These are phyloP conservation scores for Backusella macrospora DNA, from an alignment of 192 early-diverging fungal species.

Conservation along the genomic window DNA sequence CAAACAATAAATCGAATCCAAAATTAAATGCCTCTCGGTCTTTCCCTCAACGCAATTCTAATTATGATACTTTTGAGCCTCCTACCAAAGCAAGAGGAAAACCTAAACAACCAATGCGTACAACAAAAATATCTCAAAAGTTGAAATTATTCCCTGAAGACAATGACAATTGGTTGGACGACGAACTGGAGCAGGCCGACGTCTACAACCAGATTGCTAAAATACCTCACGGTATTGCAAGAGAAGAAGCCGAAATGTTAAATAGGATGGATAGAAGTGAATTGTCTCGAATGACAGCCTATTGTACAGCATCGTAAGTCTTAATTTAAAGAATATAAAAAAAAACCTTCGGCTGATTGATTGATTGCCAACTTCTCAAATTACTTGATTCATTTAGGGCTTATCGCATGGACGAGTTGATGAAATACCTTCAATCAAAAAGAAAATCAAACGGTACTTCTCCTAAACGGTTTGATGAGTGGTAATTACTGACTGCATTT, in stretches of 20 bases:
- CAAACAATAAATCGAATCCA: background rate
- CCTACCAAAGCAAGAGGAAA: constrained; percentile 31
- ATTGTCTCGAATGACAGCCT: constrained; percentile 81
- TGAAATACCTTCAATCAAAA: constrained; percentile 73
- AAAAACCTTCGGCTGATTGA: background rate
- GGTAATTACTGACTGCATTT: constrained; percentile 42
- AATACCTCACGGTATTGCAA: constrained; percentile 53
- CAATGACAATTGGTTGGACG: constrained; percentile 51
- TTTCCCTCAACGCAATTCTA: constrained; percentile 5
- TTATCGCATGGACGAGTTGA: constrained; percentile 76
- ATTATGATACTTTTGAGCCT: constrained; percentile 13
- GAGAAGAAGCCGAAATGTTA: constrained; percentile 73
- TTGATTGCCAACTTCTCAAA: too few species aligned
- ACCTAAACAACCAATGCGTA: constrained; percentile 75
- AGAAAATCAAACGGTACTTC: constrained; percentile 63
- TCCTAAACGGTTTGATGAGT: constrained; percentile 83
- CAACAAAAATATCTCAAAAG: constrained; percentile 93
- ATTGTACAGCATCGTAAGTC: constrained; percentile 77
- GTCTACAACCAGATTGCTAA: constrained; percentile 77
- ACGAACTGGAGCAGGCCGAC: constrained; percentile 54
- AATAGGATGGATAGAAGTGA: constrained; percentile 73
- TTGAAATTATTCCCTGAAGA: constrained; percentile 78
- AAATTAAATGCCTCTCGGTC: constrained; percentile 15
- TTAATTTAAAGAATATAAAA: background rate
- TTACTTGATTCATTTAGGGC: constrained; percentile 37